phyloP scores from a whole-genome alignment of 225 moss, liverwort and hornwort species.

The Bryum argenteum region DNA sequence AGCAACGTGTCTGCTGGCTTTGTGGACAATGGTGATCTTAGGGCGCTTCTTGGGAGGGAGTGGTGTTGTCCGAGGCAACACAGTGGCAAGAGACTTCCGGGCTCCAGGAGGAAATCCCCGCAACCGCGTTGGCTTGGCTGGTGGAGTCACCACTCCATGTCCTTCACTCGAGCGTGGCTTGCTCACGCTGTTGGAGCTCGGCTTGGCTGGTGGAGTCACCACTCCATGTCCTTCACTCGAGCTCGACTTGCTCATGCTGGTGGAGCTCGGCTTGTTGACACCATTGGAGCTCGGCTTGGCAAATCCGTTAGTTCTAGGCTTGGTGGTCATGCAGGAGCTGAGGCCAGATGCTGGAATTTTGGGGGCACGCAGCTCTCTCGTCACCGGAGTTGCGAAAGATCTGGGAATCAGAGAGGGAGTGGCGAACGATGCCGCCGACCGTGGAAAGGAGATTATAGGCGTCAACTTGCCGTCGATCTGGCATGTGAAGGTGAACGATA shows the following conservation, averaged over 20 bases:
- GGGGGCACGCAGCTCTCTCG: constrained; percentile 44
- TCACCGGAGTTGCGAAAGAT: constrained; percentile 29
- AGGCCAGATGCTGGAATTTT: constrained; percentile 16
- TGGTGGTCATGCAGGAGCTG: constrained; percentile 22
- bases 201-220: constrained; percentile 43
- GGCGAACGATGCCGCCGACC: constrained; percentile 31
- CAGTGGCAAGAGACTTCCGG: constrained; percentile 49
- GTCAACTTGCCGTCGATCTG: constrained; percentile 94
- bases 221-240: constrained; percentile 26
- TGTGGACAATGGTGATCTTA: constrained; percentile 49
- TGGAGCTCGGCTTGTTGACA: not conserved
- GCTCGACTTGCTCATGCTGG: constrained; percentile 35
- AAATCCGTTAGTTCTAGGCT: constrained; percentile 5
- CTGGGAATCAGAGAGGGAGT: constrained; percentile 40
- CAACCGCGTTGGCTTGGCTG: constrained; percentile 31
- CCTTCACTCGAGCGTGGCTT: constrained; percentile 34
- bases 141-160: constrained; percentile 35
- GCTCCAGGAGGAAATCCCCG: constrained; percentile 46
- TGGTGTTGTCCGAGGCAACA: constrained; percentile 34
- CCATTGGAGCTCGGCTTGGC: constrained; percentile 39
- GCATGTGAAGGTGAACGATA: constrained; percentile 94
- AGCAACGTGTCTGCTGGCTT: constrained; percentile 27
- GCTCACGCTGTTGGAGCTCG: constrained; percentile 20
- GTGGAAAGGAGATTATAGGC: constrained; percentile 73
- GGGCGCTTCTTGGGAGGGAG: constrained; percentile 50